Evolutionary conservation across 371 early-diverging fungal genomes (phyloP).

Genomic region (Dinochytrium kinnereticum): DNA sequence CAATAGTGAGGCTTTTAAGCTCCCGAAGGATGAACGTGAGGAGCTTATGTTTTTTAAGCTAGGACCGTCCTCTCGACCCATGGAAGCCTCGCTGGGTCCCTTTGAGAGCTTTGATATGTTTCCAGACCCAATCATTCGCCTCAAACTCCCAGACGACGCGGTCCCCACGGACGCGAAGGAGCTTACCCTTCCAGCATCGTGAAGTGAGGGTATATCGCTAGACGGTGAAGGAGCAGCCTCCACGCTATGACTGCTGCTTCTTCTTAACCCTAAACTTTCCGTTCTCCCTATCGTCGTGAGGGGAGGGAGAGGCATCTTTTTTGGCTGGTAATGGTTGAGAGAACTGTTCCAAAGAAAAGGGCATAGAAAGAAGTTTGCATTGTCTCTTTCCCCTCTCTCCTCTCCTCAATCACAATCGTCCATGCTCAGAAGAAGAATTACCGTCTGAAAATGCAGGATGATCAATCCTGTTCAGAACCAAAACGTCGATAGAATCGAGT

Average conservation of each 20-base stretch:
- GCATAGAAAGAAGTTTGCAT: no score
- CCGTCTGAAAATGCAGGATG: no score
- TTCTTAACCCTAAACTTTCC: not conserved
- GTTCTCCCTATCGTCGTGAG: not conserved
- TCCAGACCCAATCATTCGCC: not conserved
- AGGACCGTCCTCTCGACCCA: not conserved
- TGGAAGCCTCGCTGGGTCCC: not conserved
- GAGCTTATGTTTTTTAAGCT: not conserved
- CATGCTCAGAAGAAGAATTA: no score
- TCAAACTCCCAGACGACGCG: not conserved
- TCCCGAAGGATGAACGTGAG: not conserved
- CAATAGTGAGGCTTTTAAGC: not conserved
- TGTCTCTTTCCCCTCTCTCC: no score
- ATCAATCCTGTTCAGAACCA: no score
- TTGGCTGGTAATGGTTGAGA: no score
- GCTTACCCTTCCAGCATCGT: not conserved
- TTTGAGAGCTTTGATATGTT: not conserved
- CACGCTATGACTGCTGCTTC: not conserved
- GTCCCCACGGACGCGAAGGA: not conserved
- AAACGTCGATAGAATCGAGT: no score
- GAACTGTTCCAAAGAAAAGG: no score
- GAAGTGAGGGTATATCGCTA: not conserved
- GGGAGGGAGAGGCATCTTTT: constrained; percentile 1
- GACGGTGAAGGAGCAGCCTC: not conserved
- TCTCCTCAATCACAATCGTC: no score